Evolutionary conservation across 2,329 filamentous ascomycete genomes (phyloP), one percentile per base, ranked within the genome.

Genomic region (Didymella pinodella): DNA sequence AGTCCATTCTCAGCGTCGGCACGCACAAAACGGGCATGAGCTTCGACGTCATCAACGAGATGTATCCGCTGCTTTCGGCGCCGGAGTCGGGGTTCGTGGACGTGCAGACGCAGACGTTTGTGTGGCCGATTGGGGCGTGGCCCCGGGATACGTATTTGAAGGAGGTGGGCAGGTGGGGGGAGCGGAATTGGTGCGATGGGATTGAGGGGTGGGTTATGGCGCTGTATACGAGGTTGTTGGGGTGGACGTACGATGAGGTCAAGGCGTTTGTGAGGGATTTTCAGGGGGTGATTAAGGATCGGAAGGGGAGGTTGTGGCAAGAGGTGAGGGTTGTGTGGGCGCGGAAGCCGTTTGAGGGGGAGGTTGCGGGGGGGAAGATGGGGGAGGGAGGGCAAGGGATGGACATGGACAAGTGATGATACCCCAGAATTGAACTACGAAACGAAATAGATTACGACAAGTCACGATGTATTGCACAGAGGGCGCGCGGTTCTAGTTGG

Each of bases 141-240:
- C 65, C 69, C 0, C 66, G 65, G 29, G 71, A 77, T 58, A 56
- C 67, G 26, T 63, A 70, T 47, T 56, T 77, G 12, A 76, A 74
- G 58, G 74, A 76, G 25, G 25, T 77, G 50, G 75, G 75, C 2
- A 32, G 70, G 10, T 72, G 78, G 77, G 66, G 78, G 16, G 64
- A 77, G 65, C 50, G 77, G 44, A 77, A 79, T 57, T 80, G 78
- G 77, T 65, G 69, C 45, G 75, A 78, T 41, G 77, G 77, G 2
- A 68, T 80, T 50, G 78, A 80, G 59, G 74, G 76, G 1, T 80
- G 78, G 78, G 65, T 75, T 6, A 69, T 79, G 68, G 77, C 75
- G 36, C 61, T 75, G 46, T 78, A 78, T 58, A 79, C 77, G n/a
- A 44, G 76, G 14, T 50, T 77, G 1, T 54, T 79, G 5, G 76